Base-by-base conservation (phyloP, 2,329 filamentous ascomycete species). In the Nigrospora oryzae region DNA sequence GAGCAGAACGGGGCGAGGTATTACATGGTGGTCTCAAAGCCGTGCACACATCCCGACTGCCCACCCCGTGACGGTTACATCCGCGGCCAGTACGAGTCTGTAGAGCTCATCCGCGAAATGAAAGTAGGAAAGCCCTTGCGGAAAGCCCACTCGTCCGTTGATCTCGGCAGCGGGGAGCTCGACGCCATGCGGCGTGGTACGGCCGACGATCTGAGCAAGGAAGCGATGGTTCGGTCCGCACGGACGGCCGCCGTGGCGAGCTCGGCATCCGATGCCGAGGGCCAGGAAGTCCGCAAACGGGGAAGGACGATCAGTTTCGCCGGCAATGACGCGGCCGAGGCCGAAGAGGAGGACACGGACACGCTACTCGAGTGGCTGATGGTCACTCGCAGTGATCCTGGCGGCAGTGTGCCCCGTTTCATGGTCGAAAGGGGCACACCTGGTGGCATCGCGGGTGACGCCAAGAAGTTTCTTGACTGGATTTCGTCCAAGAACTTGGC, bases 391-490 rank as follows among this genome's bases (percentile, higher is more conserved):
- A 91, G 86, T 60, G 89, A 95, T 55, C 89, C 89, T 3, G 89
- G 89, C 11, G 89, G 89, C 43, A 91, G 81, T 47, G 89, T 95
- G 15, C 89, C 89, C 1, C 77, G 86, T 13, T 95, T 93, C 65
- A 83, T 95, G 75, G 87, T 95, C n/a, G 89, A 95, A 56, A 82
- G 87, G 59, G 87, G 86, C 30, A 95, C 89, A 0, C 89, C 89
- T 0, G 80, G 75, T 11, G 86, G 86, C 33, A 93, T 95, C 54
- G 76, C 88, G 23, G 73, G 73, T 36, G 89, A 95, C 61, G 85
- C 89, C 0, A 75, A 76, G 43, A 93, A 90, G 62, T 94, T 95
- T 53, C 61, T 93, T 13, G 78, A 89, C 46, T 95, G 89, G 89
- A 56, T 77, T 30, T 67, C 67, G 8, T 59, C 68, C 5, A 69